These are phyloP conservation scores for Glycine tomentella DNA, from an alignment of 306 rosid species.

Conservation along the genomic window DNA sequence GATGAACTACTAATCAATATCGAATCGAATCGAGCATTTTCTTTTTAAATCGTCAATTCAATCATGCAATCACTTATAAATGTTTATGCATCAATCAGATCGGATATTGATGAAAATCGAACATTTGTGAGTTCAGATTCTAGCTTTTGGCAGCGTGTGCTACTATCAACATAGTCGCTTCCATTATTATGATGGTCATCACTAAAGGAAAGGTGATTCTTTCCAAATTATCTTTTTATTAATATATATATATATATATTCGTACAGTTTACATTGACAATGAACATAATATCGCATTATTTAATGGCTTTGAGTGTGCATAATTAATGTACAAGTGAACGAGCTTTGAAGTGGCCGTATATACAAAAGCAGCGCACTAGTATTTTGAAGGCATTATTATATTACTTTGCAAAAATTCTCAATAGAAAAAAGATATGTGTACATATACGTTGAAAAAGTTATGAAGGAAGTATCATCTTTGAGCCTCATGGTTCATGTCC, in stretches of 20 bases:
- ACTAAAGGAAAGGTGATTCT: constrained; percentile 30
- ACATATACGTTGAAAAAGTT: background rate
- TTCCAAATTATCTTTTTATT: constrained; percentile 1
- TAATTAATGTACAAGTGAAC: background rate
- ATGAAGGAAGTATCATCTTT: constrained; percentile 7
- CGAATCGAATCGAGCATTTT: constrained; percentile 22
- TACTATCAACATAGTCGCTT: constrained; percentile 33
- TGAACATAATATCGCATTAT: background rate
- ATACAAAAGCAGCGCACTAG: constrained; percentile 39
- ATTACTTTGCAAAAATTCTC: constrained; percentile 23
- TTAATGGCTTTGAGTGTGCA: background rate
- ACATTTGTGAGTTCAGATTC: constrained; percentile 40
- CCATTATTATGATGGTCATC: constrained; percentile 35
- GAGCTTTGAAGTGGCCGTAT: constrained; percentile 7
- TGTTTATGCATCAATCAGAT: constrained; percentile 34
- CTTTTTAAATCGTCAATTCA: constrained; percentile 16
- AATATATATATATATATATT: background rate
- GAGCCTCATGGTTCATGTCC: constrained; percentile 17
- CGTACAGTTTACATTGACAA: background rate
- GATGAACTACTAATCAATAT: constrained; percentile 44
- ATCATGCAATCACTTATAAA: constrained; percentile 3
- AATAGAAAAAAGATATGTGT: background rate
- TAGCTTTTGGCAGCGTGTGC: constrained; percentile 27
- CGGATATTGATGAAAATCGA: constrained; percentile 37
- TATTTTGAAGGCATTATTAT: constrained; percentile 26